Base-by-base conservation (phyloP, 805 yeast species). In the Diddensiella transvaalensis region DNA sequence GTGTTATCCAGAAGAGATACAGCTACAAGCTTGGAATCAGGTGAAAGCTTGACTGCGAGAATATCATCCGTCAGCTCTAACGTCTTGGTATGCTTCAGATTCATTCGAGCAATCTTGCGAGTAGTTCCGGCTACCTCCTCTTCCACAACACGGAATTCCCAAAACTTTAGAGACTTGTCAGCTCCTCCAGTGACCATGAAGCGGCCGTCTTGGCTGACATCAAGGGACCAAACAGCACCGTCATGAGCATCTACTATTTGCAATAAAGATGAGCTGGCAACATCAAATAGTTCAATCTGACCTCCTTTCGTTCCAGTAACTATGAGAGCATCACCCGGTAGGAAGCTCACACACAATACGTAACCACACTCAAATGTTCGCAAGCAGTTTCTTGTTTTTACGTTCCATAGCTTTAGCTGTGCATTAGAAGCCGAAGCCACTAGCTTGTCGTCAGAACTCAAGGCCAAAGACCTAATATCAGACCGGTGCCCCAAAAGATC, bases 361-460 rank as follows among this genome's bases (percentile, higher is more conserved):
- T 91, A 88, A 1, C 96, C 97, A 55, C 95, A 79, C 30, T 83
- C 90, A 61, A 93, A 85, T 0, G 95, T 85, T 61, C 99, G 76
- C 43, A 93, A 75, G 58, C 96, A 91, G 52, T 81, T 78, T 17
- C 71, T 73, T 1, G 91, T 81, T 53, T 75, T 74, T 23, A 85
- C 64, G 61, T 93, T 93, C 96, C 96, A 90, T 19, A 93, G 75
- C 62, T 93, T 93, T 53, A 93, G 69, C 55, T 80, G 77, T 19
- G 97, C 97, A 61, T 89, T 88, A 2, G 96, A 85, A 0, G 96
- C 96, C 1, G 96, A 84, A 2, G 89, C 95, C 37, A 91, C 69
- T 49, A 93, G 69, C 62, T 80, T 80, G 63, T 83, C 80, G 68
- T 91, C 96, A 47, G 81, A 79, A 48, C 95, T 85, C 30, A 93